Evolutionary conservation across 2,329 filamentous ascomycete species (phyloP).

Genomic region (Penicillium sp.): DNA sequence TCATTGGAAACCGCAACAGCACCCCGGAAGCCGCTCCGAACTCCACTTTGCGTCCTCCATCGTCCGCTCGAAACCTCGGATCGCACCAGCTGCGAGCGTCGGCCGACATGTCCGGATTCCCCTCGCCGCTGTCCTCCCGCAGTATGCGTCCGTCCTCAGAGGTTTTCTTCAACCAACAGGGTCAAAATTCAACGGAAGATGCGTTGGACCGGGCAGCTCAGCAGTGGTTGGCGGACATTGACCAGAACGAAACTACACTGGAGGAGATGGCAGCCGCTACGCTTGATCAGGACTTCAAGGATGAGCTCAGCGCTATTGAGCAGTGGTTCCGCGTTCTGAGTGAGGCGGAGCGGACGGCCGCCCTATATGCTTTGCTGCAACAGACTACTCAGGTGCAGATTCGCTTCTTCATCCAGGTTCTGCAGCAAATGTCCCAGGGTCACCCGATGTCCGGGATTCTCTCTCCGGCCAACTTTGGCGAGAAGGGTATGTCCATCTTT

Average conservation of each 20-base stretch:
- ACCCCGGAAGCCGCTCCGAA: constrained; percentile 82
- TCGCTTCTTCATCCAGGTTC: constrained; percentile 96
- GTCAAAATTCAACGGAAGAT: constrained; percentile 73
- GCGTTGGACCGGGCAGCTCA: constrained; percentile 90
- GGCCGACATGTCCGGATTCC: constrained; percentile 89
- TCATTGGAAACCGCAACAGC: constrained; percentile 88
- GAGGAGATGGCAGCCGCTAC: constrained; percentile 99
- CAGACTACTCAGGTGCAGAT: constrained; percentile 99
- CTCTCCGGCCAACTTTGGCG: constrained; percentile 87
- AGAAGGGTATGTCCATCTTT: constrained; percentile 68
- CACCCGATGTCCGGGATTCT: constrained; percentile 95
- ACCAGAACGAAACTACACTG: constrained; percentile 97
- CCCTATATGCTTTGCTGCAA: constrained; percentile 90
- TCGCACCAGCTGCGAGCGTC: constrained; percentile 89
- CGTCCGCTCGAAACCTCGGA: constrained; percentile 75
- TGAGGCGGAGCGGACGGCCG: constrained; percentile 93
- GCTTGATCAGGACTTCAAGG: constrained; percentile 99
- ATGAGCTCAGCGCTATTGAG: constrained; percentile 97
- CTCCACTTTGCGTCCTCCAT: constrained; percentile 78
- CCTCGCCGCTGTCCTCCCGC: constrained; percentile 69
- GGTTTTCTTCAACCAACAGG: constrained; percentile 79
- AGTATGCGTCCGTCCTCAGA: constrained; percentile 91
- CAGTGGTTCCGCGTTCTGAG: constrained; percentile 99
- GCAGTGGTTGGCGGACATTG: constrained; percentile 98
- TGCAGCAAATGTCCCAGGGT: constrained; percentile 98